A percentile compares a stretch with the other conserved stretches of the same genome.
Evolutionary conservation across 2,329 filamentous ascomycete species (phyloP).

Genomic region (Myotisia sp.): DNA sequence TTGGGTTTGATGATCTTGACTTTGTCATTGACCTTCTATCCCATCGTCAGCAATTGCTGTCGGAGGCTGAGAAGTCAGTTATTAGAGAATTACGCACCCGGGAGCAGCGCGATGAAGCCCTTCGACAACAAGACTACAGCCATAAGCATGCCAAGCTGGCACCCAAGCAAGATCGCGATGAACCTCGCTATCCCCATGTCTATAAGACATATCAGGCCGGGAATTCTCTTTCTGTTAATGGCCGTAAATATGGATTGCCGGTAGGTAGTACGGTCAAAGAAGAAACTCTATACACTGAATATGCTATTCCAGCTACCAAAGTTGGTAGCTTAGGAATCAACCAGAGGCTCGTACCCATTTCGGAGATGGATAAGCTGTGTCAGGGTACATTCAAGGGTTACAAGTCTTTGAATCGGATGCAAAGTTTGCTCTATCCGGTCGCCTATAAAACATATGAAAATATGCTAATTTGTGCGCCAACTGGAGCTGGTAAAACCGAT

Average conservation of each 20-base stretch:
- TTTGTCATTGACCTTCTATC: slow-evolving; percentile 82
- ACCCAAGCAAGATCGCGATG: slow-evolving; percentile 54
- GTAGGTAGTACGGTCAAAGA: slow-evolving; percentile 58
- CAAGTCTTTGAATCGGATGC: slow-evolving; percentile 90
- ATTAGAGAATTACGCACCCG: slow-evolving; percentile 53
- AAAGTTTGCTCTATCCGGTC: slow-evolving; percentile 88
- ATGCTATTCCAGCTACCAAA: slow-evolving; percentile 66
- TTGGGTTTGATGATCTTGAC: slow-evolving; percentile 88
- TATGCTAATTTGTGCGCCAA: slow-evolving; percentile 96
- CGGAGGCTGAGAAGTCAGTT: slow-evolving; percentile 27
- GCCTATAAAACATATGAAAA: slow-evolving; percentile 95
- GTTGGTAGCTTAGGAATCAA: slow-evolving; percentile 59
- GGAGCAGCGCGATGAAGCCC: slow-evolving; percentile 61
- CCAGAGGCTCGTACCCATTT: slow-evolving; percentile 63
- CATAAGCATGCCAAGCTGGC: slow-evolving; percentile 67
- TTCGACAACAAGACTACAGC: slow-evolving; percentile 61
- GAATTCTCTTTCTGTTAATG: slow-evolving; percentile 66
- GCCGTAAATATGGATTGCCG: slow-evolving; percentile 71
- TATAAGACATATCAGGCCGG: slow-evolving; percentile 73
- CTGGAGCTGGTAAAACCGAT: slow-evolving; percentile 96
- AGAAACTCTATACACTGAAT: slow-evolving; percentile 73
- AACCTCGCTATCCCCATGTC: slow-evolving; percentile 78
- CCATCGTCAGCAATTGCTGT: slow-evolving; percentile 53
- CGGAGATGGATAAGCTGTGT: slow-evolving; percentile 77
- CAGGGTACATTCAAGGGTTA: slow-evolving; percentile 88